phyloP scores from a whole-genome alignment of 768 basidiomycete species.

The Lactarius evosmus region DNA sequence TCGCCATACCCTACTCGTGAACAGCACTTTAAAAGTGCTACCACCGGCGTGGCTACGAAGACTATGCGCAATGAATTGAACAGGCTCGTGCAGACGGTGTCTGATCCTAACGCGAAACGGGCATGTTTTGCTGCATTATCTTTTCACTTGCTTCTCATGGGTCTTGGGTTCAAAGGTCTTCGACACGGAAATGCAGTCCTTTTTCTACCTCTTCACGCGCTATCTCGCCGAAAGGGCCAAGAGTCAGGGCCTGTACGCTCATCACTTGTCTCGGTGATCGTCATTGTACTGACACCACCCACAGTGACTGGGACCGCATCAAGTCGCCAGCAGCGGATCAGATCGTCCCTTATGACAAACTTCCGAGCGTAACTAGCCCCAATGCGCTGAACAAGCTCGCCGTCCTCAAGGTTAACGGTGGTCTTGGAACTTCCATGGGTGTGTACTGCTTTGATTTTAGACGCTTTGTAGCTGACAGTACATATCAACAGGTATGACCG shows the following conservation, averaged over 20 bases:
- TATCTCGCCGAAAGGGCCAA: slow-evolving; percentile 88
- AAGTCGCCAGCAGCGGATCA: slow-evolving; percentile 82
- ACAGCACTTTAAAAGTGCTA: slow-evolving; percentile 36
- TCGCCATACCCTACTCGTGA: not conserved
- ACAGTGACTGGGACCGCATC: slow-evolving; percentile 47
- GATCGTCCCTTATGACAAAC: slow-evolving; percentile 76
- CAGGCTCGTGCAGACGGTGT: slow-evolving; percentile 58
- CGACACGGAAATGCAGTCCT: slow-evolving; percentile 89
- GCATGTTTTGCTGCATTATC: slow-evolving; percentile 35
- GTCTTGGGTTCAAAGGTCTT: slow-evolving; percentile 53
- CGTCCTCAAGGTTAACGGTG: slow-evolving; percentile 93
- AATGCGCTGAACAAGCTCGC: slow-evolving; percentile 87
- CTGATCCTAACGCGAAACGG: slow-evolving; percentile 56
- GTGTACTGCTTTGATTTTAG: not conserved
- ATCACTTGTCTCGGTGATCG: slow-evolving; percentile 7
- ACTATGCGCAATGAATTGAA: slow-evolving; percentile 67
- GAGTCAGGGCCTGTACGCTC: slow-evolving; percentile 76
- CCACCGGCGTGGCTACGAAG: slow-evolving; percentile 52
- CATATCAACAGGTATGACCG: slow-evolving; percentile 59
- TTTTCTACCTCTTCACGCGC: slow-evolving; percentile 90
- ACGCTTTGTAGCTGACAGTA: slow-evolving; percentile 4
- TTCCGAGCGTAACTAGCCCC: slow-evolving; percentile 56
- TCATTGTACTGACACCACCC: not conserved
- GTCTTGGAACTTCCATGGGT: slow-evolving; percentile 90
- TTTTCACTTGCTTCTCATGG: slow-evolving; percentile 12